Percentiles rank a stretch among this genome's conserved stretches.
Evolutionary conservation across 768 basidiomycete genomes (phyloP).

Genomic region (Favolaschia claudopus): DNA sequence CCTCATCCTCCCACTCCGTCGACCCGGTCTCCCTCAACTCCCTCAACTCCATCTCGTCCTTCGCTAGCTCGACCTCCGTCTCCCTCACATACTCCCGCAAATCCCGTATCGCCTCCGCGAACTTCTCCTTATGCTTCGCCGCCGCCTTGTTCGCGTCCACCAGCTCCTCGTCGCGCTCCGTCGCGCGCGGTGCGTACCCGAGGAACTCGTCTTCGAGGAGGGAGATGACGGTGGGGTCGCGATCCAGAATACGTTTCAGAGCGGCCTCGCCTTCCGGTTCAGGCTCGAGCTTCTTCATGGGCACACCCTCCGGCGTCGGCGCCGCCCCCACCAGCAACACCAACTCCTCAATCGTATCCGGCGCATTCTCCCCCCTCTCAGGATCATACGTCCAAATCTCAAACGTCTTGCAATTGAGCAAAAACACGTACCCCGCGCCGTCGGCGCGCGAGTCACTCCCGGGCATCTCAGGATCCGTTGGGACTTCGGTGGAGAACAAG

Average conservation of each 20-base stretch:
- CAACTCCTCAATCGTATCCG: slow-evolving; percentile 18
- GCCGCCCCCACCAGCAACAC: slow-evolving; percentile 8
- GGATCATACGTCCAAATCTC: slow-evolving; percentile 11
- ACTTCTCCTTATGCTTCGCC: neutral
- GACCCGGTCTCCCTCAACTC: neutral
- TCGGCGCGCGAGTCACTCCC: neutral
- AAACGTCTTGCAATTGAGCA: slow-evolving; percentile 21
- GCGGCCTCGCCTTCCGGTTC: slow-evolving; percentile 37
- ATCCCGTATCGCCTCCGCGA: slow-evolving; percentile 2
- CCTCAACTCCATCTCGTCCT: neutral
- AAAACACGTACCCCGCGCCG: slow-evolving; percentile 6
- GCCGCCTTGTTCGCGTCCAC: neutral
- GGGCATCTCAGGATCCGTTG: too few species aligned
- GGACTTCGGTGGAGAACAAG: slow-evolving; percentile 31
- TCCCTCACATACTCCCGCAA: neutral
- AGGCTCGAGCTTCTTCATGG: slow-evolving; percentile 21
- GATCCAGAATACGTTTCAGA: slow-evolving; percentile 34
- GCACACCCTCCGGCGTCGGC: slow-evolving; percentile 6
- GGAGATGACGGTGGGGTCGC: slow-evolving; percentile 42
- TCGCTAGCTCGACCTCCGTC: slow-evolving; percentile 10
- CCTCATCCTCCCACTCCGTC: neutral
- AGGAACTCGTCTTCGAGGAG: slow-evolving; percentile 39
- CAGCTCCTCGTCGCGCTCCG: slow-evolving; percentile 10
- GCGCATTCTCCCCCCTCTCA: neutral
- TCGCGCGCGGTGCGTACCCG: slow-evolving; percentile 35